Conservation (phyloP, 176 grass and related monocot species). For the Oryza punctata region DNA sequence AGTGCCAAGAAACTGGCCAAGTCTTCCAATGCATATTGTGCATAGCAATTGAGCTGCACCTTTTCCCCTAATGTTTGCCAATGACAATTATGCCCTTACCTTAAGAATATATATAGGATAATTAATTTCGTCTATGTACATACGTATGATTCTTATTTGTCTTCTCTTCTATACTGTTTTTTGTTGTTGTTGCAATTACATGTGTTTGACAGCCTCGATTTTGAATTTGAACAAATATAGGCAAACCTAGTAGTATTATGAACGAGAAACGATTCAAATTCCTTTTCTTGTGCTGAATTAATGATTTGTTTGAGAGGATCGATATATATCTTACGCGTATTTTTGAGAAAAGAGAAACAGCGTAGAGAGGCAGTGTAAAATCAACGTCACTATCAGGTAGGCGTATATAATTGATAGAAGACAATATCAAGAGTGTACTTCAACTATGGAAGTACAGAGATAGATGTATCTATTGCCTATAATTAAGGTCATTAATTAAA, state of each 20-base stretch:
- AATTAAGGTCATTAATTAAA: not conserved
- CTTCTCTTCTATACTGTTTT: not conserved
- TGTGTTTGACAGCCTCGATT: not conserved
- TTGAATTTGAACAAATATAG: too few species aligned
- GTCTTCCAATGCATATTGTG: constrained; percentile 17
- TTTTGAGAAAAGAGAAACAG: not conserved
- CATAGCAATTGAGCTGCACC: too few species aligned
- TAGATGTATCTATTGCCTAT: not conserved
- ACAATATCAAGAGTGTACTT: constrained; percentile 12
- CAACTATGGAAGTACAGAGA: constrained; percentile 3
- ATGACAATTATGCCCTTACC: not conserved
- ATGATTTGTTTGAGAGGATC: not conserved
- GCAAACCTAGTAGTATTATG: not conserved
- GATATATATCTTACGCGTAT: not conserved
- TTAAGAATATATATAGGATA: not conserved
- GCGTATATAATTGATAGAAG: constrained; percentile 1
- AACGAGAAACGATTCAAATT: too few species aligned
- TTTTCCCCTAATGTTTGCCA: not conserved
- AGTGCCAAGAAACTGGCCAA: constrained; percentile 25
- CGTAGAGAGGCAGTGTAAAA: constrained; percentile 13
- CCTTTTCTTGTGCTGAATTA: not conserved
- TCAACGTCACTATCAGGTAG: constrained; percentile 40
- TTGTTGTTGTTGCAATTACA: not conserved
- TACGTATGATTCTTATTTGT: not conserved
- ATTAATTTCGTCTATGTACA: too few species aligned